These are phyloP conservation scores for Annona squamosa DNA, from an alignment of 164 flowering plant genomes.

Conservation along the genomic window DNA sequence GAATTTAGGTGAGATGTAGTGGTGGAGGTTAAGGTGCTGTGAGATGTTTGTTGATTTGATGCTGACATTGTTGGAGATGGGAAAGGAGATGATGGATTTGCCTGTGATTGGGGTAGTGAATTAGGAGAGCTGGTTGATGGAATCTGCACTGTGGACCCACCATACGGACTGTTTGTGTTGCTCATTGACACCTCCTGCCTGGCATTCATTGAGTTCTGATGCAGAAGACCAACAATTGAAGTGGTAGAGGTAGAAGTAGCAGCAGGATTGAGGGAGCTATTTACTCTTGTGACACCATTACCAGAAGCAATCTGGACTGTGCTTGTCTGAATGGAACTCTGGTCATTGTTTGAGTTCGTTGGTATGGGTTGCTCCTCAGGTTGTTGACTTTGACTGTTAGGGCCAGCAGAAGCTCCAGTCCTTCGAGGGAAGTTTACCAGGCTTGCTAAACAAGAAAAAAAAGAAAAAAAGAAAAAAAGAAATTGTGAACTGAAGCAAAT, in stretches of 20 bases:
- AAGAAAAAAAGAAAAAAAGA: conserved; percentile 19
- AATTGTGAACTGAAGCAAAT: not conserved
- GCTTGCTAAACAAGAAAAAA: conserved; percentile 56
- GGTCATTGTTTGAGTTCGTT: conserved; percentile 43
- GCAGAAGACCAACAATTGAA: conserved; percentile 55
- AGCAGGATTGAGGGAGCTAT: conserved; percentile 30
- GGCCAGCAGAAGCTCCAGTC: conserved; percentile 36
- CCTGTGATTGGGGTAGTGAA: conserved; percentile 47
- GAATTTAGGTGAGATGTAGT: conserved; percentile 37
- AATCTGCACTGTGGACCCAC: conserved; percentile 46
- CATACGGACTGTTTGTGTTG: conserved; percentile 61
- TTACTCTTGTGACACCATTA: conserved; percentile 49
- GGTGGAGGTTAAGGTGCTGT: conserved; percentile 30
- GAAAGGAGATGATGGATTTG: conserved; percentile 54
- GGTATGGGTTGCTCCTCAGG: conserved; percentile 41
- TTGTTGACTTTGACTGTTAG: conserved; percentile 46
- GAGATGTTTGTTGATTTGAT: conserved; percentile 56
- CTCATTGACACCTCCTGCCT: conserved; percentile 53
- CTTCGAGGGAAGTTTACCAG: conserved; percentile 85
- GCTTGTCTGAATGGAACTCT: conserved; percentile 29
- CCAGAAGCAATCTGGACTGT: conserved; percentile 37
- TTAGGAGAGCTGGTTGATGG: conserved; percentile 65
- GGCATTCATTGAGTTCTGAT: conserved; percentile 87
- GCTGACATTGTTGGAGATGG: conserved; percentile 77
- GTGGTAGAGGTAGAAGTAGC: conserved; percentile 41